Evolutionary conservation across 352 stramenopile species (phyloP).

Genomic region (Globisporangium abappressorium): DNA sequence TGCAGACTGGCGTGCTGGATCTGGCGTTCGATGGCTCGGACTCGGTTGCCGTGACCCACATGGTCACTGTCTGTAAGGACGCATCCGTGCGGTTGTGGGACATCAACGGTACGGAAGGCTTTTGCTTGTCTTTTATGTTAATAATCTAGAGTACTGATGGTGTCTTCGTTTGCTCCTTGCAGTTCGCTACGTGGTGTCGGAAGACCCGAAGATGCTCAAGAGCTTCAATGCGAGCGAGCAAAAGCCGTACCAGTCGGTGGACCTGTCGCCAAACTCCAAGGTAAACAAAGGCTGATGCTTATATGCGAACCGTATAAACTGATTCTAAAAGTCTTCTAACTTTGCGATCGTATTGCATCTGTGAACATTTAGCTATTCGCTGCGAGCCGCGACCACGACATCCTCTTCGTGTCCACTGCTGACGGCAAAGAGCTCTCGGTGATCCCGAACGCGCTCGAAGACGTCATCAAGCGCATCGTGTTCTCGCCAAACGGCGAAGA

Average conservation of each 20-base stretch:
- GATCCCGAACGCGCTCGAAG: conserved; percentile 62
- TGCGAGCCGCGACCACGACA: conserved; percentile 43
- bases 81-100: conserved; percentile 73
- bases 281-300: conserved; percentile 22
- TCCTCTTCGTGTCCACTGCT: conserved; percentile 57
- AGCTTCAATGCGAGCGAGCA: conserved; percentile 54
- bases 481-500: conserved; percentile 61
- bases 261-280: conserved; percentile 68
- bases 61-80: conserved; percentile 79
- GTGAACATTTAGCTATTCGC: conserved; percentile 40
- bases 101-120: conserved; percentile 58
- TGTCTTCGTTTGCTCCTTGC: background rate
- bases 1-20: conserved; percentile 69
- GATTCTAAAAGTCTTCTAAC: background rate
- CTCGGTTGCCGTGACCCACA: conserved; percentile 58
- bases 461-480: conserved; percentile 54
- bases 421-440: conserved; percentile 45
- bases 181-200: conserved; percentile 78
- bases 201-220: conserved; percentile 70
- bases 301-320: background rate
- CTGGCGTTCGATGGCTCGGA: conserved; percentile 77
- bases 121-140: background rate
- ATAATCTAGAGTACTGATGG: background rate
- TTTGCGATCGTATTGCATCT: background rate
- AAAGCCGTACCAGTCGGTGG: conserved; percentile 54